These are phyloP conservation scores for Thalassiosira mediterranea DNA, from an alignment of 352 stramenopile species.

Conservation along the genomic window DNA sequence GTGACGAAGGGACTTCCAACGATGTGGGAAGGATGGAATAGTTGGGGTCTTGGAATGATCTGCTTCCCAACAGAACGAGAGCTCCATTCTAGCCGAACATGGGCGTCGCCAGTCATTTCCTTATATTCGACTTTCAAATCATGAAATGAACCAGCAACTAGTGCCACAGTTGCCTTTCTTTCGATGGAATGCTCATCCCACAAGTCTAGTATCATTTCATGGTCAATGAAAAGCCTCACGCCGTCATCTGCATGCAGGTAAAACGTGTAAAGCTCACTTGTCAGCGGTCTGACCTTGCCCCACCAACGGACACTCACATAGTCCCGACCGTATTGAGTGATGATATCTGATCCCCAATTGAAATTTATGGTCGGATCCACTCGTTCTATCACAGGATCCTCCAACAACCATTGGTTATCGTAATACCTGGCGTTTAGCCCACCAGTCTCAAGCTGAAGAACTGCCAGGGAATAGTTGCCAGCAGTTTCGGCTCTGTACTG, in stretches of 20 bases:
- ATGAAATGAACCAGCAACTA: constrained; percentile 87
- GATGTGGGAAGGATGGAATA: constrained; percentile 92
- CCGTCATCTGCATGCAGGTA: constrained; percentile 92
- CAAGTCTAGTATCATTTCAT: constrained; percentile 90
- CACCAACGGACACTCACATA: constrained; percentile 94
- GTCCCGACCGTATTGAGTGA: constrained; percentile 92
- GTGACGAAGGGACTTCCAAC: constrained; percentile 91
- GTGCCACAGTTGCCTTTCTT: constrained; percentile 71
- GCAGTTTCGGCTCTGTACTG: constrained; percentile 87
- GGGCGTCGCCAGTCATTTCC: constrained; percentile 90
- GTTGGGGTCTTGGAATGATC: constrained; percentile 84
- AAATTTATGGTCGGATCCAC: constrained; percentile 89
- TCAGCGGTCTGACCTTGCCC: constrained; percentile 89
- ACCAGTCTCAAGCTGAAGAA: constrained; percentile 90
- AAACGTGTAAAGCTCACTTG: constrained; percentile 90
- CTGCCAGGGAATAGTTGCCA: constrained; percentile 88
- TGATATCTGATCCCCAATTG: constrained; percentile 89
- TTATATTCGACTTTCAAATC: constrained; percentile 95
- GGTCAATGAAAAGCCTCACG: constrained; percentile 92
- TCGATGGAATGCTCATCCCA: constrained; percentile 84
- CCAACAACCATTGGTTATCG: constrained; percentile 95
- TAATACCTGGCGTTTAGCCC: constrained; percentile 92
- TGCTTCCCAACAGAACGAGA: constrained; percentile 89
- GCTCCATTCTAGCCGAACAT: constrained; percentile 90
- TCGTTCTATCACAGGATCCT: constrained; percentile 85